A percentile compares a stretch with the other conserved stretches of the same genome.
Evolutionary conservation across 768 basidiomycete species (phyloP).

Genomic region (Suillus bovinus): DNA sequence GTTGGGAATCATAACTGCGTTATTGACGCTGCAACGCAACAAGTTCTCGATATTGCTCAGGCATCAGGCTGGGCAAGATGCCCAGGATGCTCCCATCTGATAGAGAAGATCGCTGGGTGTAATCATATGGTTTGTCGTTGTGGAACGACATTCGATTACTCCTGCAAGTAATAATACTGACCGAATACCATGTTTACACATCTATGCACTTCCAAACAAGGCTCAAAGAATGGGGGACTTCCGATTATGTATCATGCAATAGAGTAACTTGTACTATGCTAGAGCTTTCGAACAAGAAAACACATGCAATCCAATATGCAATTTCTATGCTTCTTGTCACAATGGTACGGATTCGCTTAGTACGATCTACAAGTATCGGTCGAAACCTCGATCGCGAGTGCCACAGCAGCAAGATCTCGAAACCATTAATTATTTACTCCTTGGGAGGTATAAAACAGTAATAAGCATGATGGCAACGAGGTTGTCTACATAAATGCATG

Average conservation of each 20-base stretch:
- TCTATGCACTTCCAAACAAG: not conserved
- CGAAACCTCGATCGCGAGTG: not conserved
- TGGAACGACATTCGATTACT: constrained; percentile 6
- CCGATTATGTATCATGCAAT: not conserved
- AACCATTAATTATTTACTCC: not conserved
- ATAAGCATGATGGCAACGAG: not conserved
- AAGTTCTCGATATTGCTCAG: constrained; percentile 6
- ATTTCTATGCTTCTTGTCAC: not conserved
- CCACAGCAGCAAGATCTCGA: not conserved
- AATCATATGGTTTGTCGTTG: constrained; percentile 9
- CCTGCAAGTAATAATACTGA: constrained; percentile 5
- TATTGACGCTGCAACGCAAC: constrained; percentile 5
- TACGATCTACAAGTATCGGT: not conserved
- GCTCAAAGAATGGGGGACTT: not conserved
- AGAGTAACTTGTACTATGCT: not conserved
- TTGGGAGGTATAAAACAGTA: not conserved
- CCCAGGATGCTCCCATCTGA: constrained; percentile 5
- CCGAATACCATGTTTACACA: not conserved
- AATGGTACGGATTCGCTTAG: not conserved
- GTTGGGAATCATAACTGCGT: constrained; percentile 6
- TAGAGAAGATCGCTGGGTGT: constrained; percentile 7
- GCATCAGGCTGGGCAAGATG: constrained; percentile 6
- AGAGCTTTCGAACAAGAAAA: not conserved
- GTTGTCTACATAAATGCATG: not conserved
- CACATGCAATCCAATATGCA: not conserved